Conservation (phyloP, 2,329 filamentous ascomycete species). For the Biscogniauxia sp. region DNA sequence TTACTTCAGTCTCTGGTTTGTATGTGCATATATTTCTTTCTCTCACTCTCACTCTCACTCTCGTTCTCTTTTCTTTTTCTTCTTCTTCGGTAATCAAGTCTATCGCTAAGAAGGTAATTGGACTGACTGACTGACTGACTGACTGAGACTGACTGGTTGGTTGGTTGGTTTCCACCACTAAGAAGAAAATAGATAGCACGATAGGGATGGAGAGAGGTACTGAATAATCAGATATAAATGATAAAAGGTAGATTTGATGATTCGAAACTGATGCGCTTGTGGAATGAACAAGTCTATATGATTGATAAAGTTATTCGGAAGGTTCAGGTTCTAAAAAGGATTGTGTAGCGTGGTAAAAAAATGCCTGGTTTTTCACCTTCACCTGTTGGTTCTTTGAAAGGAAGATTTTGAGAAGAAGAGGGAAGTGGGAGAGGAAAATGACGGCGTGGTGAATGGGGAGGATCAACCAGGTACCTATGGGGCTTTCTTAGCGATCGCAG, state of each 20-base stretch:
- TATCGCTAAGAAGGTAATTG: neutral
- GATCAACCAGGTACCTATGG: neutral
- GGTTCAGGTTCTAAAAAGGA: neutral
- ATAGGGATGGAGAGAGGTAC: no score
- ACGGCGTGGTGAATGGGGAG: constrained; percentile 7
- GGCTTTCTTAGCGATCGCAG: neutral
- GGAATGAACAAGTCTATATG: neutral
- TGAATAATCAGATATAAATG: no score
- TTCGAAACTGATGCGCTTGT: neutral
- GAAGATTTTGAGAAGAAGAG: constrained; percentile 8
- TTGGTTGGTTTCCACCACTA: neutral
- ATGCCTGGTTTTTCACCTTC: constrained; percentile 8
- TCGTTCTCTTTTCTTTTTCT: neutral
- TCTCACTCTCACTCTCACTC: neutral
- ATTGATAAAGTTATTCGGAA: neutral
- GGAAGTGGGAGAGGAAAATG: constrained; percentile 13
- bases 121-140: no score
- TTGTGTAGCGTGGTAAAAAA: constrained; percentile 4
- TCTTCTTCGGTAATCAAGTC: neutral
- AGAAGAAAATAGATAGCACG: neutral
- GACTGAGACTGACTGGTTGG: no score
- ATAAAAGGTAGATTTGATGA: neutral
- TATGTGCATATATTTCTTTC: neutral
- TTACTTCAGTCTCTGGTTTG: neutral
- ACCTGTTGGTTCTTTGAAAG: constrained; percentile 2